A percentile compares a stretch with the other conserved stretches of the same genome.
These are phyloP conservation scores for Xylogone sp. DNA, from an alignment of 2,329 filamentous ascomycete species.

Conservation along the genomic window DNA sequence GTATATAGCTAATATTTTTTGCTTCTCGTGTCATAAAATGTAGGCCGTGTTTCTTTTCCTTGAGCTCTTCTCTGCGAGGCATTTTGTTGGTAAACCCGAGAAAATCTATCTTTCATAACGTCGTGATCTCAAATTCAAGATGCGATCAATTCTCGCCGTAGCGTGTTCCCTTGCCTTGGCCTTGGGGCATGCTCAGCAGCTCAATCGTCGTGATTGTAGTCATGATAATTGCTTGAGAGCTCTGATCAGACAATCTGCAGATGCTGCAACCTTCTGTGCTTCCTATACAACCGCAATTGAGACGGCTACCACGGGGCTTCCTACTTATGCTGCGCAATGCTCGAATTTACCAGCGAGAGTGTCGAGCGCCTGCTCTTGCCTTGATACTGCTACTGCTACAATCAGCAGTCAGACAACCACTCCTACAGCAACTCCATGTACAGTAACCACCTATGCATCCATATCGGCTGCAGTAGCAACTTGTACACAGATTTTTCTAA, in stretches of 20 bases:
- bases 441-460: slow-evolving; percentile 46
- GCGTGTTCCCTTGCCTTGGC: not conserved
- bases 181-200: slow-evolving; percentile 1
- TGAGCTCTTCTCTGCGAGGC: not conserved
- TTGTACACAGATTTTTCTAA: slow-evolving; percentile 53
- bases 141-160: slow-evolving; percentile 10
- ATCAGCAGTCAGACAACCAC: not conserved
- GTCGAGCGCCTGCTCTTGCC: slow-evolving; percentile 2
- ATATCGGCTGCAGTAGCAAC: slow-evolving; percentile 44
- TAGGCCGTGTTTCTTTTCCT: not conserved
- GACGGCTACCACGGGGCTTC: not conserved
- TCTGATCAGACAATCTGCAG: not conserved
- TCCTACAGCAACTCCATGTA: slow-evolving; percentile 35
- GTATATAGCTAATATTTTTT: no score
- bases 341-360: slow-evolving; percentile 4
- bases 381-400: not conserved
- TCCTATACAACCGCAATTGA: slow-evolving; percentile 1
- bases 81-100: no score
- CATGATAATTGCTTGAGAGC: slow-evolving; percentile 8
- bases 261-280: not conserved
- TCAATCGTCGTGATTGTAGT: slow-evolving; percentile 5
- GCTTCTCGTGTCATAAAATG: not conserved
- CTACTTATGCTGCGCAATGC: slow-evolving; percentile 7
- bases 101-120: not conserved
- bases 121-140: slow-evolving; percentile 4